These are phyloP conservation scores for Rubia yunnanensis DNA, from an alignment of 257 asterid species.

Conservation along the genomic window DNA sequence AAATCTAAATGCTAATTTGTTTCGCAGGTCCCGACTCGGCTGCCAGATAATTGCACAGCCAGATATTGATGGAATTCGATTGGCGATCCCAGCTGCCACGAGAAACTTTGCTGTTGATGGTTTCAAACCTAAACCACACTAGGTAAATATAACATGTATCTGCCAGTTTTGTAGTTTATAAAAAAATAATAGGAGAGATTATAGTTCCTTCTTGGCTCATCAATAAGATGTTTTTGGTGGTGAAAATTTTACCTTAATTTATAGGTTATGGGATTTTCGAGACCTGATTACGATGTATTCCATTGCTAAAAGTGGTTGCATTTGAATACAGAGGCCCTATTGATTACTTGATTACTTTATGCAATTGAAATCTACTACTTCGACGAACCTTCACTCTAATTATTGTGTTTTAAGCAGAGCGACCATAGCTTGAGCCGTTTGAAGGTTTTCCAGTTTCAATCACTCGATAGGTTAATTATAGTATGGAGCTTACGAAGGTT, in stretches of 20 bases:
- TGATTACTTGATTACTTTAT: neutral
- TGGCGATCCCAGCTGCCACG: slow-evolving; percentile 82
- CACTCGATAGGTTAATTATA: too few relatives aligned
- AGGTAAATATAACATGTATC: slow-evolving; percentile 5
- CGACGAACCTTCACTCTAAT: too few relatives aligned
- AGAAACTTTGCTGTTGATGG: slow-evolving; percentile 93
- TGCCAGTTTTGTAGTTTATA: slow-evolving; percentile 9
- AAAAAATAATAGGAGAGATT: neutral
- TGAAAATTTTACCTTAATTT: neutral
- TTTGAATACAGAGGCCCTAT: too few relatives aligned
- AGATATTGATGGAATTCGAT: slow-evolving; percentile 79
- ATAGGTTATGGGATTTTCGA: neutral
- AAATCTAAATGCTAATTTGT: neutral
- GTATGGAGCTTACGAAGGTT: too few relatives aligned
- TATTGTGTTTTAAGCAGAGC: too few relatives aligned
- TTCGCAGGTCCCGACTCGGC: slow-evolving; percentile 82
- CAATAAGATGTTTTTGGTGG: neutral
- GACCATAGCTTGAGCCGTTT: too few relatives aligned
- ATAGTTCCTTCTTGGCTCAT: neutral
- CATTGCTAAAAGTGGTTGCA: neutral
- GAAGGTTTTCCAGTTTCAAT: too few relatives aligned
- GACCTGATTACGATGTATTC: neutral
- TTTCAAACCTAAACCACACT: slow-evolving; percentile 84
- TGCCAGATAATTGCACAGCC: slow-evolving; percentile 83
- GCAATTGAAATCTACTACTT: too few relatives aligned